Conservation (phyloP, 768 basidiomycete species). For the Hypholoma sublateritium region DNA sequence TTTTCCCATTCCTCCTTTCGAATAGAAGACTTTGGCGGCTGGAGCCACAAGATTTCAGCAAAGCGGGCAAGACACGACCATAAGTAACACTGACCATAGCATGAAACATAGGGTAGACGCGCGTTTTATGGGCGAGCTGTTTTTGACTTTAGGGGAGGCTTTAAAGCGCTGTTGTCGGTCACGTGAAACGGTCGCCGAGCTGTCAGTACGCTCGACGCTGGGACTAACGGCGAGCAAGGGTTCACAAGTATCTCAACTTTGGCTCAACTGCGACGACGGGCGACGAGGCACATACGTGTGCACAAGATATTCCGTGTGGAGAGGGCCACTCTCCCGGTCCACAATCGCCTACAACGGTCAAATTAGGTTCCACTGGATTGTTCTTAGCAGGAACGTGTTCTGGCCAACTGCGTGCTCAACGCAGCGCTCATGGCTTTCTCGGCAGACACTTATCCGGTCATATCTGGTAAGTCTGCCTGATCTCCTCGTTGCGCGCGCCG, state of each 20-base stretch:
- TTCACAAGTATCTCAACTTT: too few relatives aligned
- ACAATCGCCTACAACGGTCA: conserved; percentile 4
- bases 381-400: conserved; percentile 8
- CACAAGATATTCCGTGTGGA: too few relatives aligned
- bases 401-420: conserved; percentile 1
- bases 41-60: conserved; percentile 10
- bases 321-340: too few relatives aligned
- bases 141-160: conserved; percentile 34
- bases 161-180: conserved; percentile 1
- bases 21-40: conserved; percentile 58
- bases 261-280: too few relatives aligned
- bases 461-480: conserved; percentile 5
- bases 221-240: not conserved
- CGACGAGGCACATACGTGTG: too few relatives aligned
- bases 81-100: conserved; percentile 34
- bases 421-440: conserved; percentile 2
- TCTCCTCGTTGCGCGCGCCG: conserved; percentile 5
- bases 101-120: conserved; percentile 16
- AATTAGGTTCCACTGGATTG: conserved; percentile 7
- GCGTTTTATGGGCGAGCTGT: conserved; percentile 28
- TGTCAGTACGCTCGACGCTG: not conserved
- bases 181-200: conserved; percentile 11
- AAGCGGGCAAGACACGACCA: conserved; percentile 4
- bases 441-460: not conserved
- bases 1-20: conserved; percentile 87